Percentiles rank a stretch among this genome's conserved stretches.
Evolutionary conservation across 306 rosid genomes (phyloP).

Genomic region (Prunus armeniaca): DNA sequence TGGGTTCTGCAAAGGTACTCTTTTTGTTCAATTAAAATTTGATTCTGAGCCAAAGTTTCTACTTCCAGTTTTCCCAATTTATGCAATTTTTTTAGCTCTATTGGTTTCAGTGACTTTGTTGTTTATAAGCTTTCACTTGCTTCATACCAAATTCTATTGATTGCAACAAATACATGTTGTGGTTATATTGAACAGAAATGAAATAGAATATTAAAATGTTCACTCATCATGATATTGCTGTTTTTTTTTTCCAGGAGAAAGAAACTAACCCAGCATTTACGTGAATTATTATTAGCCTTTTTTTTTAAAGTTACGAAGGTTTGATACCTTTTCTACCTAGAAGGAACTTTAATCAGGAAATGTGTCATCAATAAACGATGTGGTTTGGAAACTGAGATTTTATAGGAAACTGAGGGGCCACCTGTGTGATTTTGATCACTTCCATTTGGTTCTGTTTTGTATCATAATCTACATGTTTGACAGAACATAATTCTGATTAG

Average conservation of each 20-base stretch:
- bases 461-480: background rate
- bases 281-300: background rate
- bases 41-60: background rate
- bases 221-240: background rate
- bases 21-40: background rate
- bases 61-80: background rate
- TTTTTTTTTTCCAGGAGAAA: background rate
- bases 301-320: background rate
- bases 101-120: background rate
- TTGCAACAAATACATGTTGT: background rate
- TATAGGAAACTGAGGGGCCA: background rate
- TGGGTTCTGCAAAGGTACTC: constrained; percentile 91
- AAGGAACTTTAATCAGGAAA: background rate
- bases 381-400: background rate
- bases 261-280: background rate
- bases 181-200: background rate
- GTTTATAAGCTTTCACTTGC: background rate
- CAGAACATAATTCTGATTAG: background rate
- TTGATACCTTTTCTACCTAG: background rate
- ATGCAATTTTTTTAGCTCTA: background rate
- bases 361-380: background rate
- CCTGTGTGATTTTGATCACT: background rate
- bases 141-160: background rate
- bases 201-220: background rate
- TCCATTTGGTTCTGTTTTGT: background rate